Percentiles rank a stretch among this genome's conserved stretches.
These are phyloP conservation scores for Fusarium burgessii DNA, from an alignment of 2,329 filamentous ascomycete genomes.

Conservation along the genomic window DNA sequence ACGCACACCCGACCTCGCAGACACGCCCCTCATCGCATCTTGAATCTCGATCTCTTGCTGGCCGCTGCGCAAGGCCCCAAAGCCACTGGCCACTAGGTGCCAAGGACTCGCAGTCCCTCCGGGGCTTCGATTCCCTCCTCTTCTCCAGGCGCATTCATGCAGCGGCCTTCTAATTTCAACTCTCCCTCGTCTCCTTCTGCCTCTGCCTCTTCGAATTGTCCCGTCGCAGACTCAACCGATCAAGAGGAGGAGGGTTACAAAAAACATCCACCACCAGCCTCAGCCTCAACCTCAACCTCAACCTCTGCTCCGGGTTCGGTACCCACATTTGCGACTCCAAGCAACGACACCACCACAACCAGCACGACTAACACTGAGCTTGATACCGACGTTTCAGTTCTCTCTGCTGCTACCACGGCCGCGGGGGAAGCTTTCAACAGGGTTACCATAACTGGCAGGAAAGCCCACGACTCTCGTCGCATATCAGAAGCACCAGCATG, in stretches of 20 bases:
- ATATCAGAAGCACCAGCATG: conserved; percentile 37
- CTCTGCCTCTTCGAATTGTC: conserved; percentile 21
- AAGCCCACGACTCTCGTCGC: conserved; percentile 29
- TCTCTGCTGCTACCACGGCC: conserved; percentile 26
- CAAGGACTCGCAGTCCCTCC: conserved; percentile 45
- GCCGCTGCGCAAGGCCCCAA: conserved; percentile 37
- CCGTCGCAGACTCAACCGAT: conserved; percentile 30
- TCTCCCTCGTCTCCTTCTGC: conserved; percentile 36
- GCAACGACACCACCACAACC: conserved; percentile 7
- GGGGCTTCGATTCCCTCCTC: conserved; percentile 46
- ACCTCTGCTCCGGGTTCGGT: conserved; percentile 18
- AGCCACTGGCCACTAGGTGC: conserved; percentile 44
- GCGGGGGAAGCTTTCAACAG: conserved; percentile 24
- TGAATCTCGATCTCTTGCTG: conserved; percentile 49
- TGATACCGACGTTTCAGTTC: conserved; percentile 21
- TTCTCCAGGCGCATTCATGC: conserved; percentile 50
- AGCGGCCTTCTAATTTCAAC: conserved; percentile 43
- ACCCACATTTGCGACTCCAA: conserved; percentile 25
- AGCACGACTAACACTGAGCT: conserved; percentile 9
- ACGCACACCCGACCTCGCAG: conserved; percentile 33
- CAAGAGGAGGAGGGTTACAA: conserved; percentile 26
- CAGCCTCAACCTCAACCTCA: not conserved
- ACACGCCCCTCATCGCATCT: conserved; percentile 44
- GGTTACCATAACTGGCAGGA: conserved; percentile 23
- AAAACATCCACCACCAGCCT: conserved; percentile 14